Base-by-base conservation (phyloP, 1,284 basidiomycete genomes). In the Melampsora americana region DNA sequence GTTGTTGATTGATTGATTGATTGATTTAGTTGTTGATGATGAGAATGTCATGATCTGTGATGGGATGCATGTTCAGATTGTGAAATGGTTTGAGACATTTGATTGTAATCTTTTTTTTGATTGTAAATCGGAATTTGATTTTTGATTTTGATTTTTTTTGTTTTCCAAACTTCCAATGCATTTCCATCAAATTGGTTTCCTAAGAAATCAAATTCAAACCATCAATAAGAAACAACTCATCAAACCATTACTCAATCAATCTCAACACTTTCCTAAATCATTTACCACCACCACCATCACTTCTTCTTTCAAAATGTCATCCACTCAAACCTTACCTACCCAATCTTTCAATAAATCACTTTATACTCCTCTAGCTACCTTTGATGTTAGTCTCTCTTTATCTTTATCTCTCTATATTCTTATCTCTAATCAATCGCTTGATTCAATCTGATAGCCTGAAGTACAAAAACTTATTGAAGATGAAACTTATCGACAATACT, bases 401-500 rank as follows among this genome's bases (percentile, higher is more conserved):
- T 26, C 14, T 56, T 68, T 35, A 56, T n/a, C 3, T 42, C 18
- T 20, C 48, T 26, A 4, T 28, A 35, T 53, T 20, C 20, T 26
- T 16, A 26, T 32, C 1, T 53, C n/a, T 42, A 39, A 14, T 30
- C 42, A 39, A 2, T 35, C 50, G 4, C 14, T 16, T 53, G 4
- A 4, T 23, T 53, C 14, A 12, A 53, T 53, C 14, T 16, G 14
- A 53, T 66, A 74, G 72, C 72, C 72, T 26, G 35, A 74, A 59
- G 72, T 74, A 30, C 72, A 74, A 20, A 39, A 59, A 12, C 56
- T 74, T 60, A 74, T 74, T 32, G 53, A 67, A 9, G 53, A 74
- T 67, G 72, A 74, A 18, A 74, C 72, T 26, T 66, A 74, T 46
- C 86, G 94, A 81, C 95, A 98, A 87, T 97, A 92, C 85, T 92